Base-by-base conservation (phyloP, 2,329 filamentous ascomycete species). In the Corynespora cassiicola region DNA sequence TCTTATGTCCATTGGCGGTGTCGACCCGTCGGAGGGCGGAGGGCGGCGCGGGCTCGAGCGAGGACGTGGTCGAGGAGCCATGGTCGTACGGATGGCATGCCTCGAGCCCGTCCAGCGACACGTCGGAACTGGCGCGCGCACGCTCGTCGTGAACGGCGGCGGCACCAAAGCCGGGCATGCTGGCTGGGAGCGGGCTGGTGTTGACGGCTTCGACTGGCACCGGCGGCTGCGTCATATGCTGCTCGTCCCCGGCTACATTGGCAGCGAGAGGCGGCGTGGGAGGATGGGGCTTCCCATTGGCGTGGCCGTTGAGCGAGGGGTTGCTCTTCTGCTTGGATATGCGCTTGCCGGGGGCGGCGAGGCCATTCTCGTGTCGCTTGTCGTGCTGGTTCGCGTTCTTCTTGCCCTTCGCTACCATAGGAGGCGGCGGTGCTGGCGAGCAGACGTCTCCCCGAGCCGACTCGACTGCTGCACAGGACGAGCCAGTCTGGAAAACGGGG, bases 351-450 rank as follows among this genome's bases (percentile, higher is more conserved):
- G 87, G 83, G 62, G 85, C 85, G 78, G 90, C 86, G 69, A 90
- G 78, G 65, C 89, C 90, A 85, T 88, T 90, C 74, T 96, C 90
- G 74, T 95, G 87, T 70, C 87, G 84, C 57, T 71, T 74, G 67
- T 75, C 71, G 61, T 73, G 72, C 66, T 69, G 65, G 63, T 73
- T 71, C 63, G 72, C 65, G 58, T 58, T 66, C 58, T 61, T 65
- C 61, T 71, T 73, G 60, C 59, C 62, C 65, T 71, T 74, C 53
- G 70, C 68, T 71, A 75, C 74, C 74, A 77, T 76, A 62, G 70
- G 65, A 52, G 53, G 57, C 51, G 54, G 50, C 42, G 57, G 56
- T 52, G 39, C 39, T 52, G 45, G 47, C 48, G 52, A n/a, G 55
- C 52, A 49, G 31, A 39, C 45, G 49, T 58, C 56, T 58, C 58